A percentile compares a stretch with the other conserved stretches of the same genome.
Conservation (phyloP, 2,329 filamentous ascomycete species). For the Dichotomopilus funicola region DNA sequence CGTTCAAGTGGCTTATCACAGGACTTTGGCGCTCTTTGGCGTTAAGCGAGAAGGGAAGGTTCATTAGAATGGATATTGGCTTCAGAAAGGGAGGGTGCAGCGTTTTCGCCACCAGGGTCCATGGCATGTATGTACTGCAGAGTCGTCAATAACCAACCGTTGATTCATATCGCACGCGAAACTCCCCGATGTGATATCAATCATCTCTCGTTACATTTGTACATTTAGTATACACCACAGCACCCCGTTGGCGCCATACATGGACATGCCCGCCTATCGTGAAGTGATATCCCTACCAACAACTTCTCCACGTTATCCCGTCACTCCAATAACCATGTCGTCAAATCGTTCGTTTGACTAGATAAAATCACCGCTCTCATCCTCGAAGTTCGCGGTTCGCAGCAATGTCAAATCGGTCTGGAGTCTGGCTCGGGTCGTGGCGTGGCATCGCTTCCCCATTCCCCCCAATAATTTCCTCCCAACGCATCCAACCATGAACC, state of each 20-base stretch:
- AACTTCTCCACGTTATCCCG: constrained; percentile 8
- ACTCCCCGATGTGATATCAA: no score
- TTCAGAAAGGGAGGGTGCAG: constrained; percentile 1
- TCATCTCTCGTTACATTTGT: constrained; percentile 11
- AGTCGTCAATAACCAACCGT: no score
- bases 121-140: constrained; percentile 2
- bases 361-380: not conserved
- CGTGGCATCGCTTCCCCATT: not conserved
- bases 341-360: not conserved
- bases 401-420: not conserved
- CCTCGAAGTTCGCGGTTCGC: no score
- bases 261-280: no score
- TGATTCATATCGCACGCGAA: no score
- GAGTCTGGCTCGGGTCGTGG: no score
- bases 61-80: constrained; percentile 1
- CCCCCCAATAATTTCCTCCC: not conserved
- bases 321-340: not conserved
- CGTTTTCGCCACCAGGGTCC: constrained; percentile 3
- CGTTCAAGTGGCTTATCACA: constrained; percentile 15
- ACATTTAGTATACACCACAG: constrained; percentile 19
- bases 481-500: no score
- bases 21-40: constrained; percentile 13
- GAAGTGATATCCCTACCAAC: constrained; percentile 9
- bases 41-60: constrained; percentile 9
- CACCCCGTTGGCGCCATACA: no score